Evolutionary conservation across 192 early-diverging fungal genomes (phyloP), one percentile per base, ranked within the genome.

Genomic region (Globomyces pollinis-pini): DNA sequence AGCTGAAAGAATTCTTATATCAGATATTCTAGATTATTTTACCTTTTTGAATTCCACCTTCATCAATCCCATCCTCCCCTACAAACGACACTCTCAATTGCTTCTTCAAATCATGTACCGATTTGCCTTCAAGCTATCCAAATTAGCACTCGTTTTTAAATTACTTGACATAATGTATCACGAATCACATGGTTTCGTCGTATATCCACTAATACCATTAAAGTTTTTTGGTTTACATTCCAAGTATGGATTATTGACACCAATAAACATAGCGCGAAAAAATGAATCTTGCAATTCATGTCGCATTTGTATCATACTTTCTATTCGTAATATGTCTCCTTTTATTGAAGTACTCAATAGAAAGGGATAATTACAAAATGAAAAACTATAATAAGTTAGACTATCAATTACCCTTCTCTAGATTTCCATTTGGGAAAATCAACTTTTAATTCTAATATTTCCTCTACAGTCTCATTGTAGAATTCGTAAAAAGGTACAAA

Each of bases 81-180:
- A 91, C 84, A 80, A 96, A 96, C 31, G 88, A 78, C 49, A 96
- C 84, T 36, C 91, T 78, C 20, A 96, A 76, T 64, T 91, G 91
- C 65, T 94, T 96, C 44, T 87, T 86, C 53, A 94, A 71, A 59
- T 96, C 93, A 60, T 90, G 84, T 41, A 78, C 76, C 11, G 87
- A 75, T 65, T 95, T 91, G 43, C 77, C 67, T 23, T 86, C 82
- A 36, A 96, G 75, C 70, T 94, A 85, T 29, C 74, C 70, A 35
- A 88, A 52, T 36, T 86, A 91, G 51, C 90, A n/a, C n/a, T n/a
- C n/a, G n/a, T n/a, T n/a, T n/a, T n/a, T n/a, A n/a, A n/a, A 86
- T 45, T 26, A 59, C 58, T 56, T 63, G 70, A 6, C 64, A 70
- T n/a, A 74, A 35, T 12, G 73, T 51, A 43, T 74, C 73, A 8